Conservation (phyloP, 495 filamentous ascomycete genomes). For the Aspergillus baeticus region DNA sequence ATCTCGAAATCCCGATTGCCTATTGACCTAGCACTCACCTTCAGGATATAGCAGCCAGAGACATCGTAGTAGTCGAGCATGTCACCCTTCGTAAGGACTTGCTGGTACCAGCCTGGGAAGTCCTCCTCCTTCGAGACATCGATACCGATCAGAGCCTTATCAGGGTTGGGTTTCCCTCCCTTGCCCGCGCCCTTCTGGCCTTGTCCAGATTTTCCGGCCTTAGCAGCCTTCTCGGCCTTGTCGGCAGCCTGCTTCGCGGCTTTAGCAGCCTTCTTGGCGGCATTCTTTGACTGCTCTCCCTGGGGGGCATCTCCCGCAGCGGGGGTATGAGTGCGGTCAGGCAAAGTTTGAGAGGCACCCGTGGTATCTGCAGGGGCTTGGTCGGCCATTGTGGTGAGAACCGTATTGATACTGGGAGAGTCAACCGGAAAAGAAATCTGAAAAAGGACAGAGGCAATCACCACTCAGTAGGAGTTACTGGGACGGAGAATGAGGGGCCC, state of each 20-base stretch:
- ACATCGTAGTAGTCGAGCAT: conserved; percentile 95
- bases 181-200: conserved; percentile 50
- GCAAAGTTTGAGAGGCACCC: conserved; percentile 34
- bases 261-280: conserved; percentile 66
- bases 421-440: conserved; percentile 15
- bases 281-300: conserved; percentile 64
- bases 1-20: background rate
- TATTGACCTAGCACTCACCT: conserved; percentile 38
- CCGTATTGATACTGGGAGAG: conserved; percentile 20
- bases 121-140: conserved; percentile 80
- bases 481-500: conserved; percentile 8
- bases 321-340: conserved; percentile 44
- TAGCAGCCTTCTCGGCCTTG: conserved; percentile 69
- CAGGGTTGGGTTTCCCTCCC: conserved; percentile 42
- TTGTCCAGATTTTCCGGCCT: conserved; percentile 64
- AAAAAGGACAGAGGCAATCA: conserved; percentile 11
- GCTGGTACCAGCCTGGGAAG: conserved; percentile 92
- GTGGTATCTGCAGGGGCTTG: conserved; percentile 33
- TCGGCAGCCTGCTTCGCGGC: conserved; percentile 63
- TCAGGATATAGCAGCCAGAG: conserved; percentile 92
- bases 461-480: conserved; percentile 12
- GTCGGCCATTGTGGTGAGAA: conserved; percentile 37
- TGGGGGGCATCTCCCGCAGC: conserved; percentile 35
- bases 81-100: conserved; percentile 91
- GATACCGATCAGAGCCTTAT: conserved; percentile 78